Conservation (phyloP, 768 basidiomycete genomes). For the Suillus occidentalis region DNA sequence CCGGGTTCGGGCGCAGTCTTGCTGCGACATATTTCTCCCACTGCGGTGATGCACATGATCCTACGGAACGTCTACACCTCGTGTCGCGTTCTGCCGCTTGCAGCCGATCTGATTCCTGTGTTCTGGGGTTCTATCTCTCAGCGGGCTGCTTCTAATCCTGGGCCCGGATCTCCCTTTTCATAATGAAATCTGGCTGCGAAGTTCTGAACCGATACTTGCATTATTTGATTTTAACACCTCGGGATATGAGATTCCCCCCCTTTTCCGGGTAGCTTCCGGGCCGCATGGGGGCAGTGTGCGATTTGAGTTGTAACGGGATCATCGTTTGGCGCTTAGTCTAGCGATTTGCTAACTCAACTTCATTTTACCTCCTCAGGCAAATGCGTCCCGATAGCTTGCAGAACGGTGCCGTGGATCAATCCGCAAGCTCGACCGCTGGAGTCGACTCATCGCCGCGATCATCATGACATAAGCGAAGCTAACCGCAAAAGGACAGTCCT, state of each 20-base stretch:
- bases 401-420: constrained; percentile 2
- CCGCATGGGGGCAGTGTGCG: background rate
- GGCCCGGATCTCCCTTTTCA: constrained; percentile 2
- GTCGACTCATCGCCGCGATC: constrained; percentile 7
- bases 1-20: constrained; percentile 23
- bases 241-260: background rate
- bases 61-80: constrained; percentile 22
- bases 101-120: constrained; percentile 18
- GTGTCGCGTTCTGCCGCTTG: constrained; percentile 21
- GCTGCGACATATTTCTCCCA: constrained; percentile 18
- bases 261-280: background rate
- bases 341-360: background rate
- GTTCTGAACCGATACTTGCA: background rate
- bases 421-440: background rate
- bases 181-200: constrained; percentile 3
- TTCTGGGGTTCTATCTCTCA: constrained; percentile 14
- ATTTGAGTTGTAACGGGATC: constrained; percentile 1
- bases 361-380: constrained; percentile 2
- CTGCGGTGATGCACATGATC: constrained; percentile 15
- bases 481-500: constrained; percentile 5
- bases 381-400: background rate
- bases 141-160: constrained; percentile 13
- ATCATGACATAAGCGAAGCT: constrained; percentile 8
- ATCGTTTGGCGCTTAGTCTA: background rate
- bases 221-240: constrained; percentile 2